Conservation (phyloP, 257 asterid genomes). For the Marsdenia floribunda region DNA sequence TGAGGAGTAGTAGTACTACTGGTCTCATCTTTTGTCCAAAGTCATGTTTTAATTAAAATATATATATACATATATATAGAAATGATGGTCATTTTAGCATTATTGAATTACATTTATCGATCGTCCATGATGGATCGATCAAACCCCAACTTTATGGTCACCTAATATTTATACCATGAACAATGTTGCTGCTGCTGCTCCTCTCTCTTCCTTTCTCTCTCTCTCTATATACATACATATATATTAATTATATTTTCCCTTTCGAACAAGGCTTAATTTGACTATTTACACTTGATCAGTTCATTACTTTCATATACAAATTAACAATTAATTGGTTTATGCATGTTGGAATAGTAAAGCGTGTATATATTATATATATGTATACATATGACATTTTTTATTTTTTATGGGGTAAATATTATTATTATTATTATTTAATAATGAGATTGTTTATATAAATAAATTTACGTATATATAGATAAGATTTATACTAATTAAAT, state of each 20-base stretch:
- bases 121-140: neutral
- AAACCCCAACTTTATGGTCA: conserved; percentile 23
- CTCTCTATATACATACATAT: neutral
- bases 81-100: conserved; percentile 7
- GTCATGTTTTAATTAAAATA: neutral
- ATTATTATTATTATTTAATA: too few species aligned
- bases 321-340: too few species aligned
- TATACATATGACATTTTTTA: too few species aligned
- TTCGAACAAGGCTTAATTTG: conserved; percentile 18
- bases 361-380: too few species aligned
- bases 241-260: conserved; percentile 4
- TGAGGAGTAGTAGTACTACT: conserved; percentile 24
- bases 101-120: conserved; percentile 11
- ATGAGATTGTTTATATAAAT: too few species aligned
- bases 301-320: neutral
- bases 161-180: conserved; percentile 17
- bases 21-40: conserved; percentile 20
- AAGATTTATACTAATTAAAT: too few species aligned
- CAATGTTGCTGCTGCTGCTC: neutral
- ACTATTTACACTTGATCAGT: neutral
- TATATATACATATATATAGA: neutral
- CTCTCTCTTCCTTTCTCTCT: neutral
- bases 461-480: too few species aligned
- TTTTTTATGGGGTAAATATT: too few species aligned
- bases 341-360: neutral